Evolutionary conservation across 495 filamentous ascomycete species (phyloP).

Genomic region (Umbilicaria muhlenbergii): DNA sequence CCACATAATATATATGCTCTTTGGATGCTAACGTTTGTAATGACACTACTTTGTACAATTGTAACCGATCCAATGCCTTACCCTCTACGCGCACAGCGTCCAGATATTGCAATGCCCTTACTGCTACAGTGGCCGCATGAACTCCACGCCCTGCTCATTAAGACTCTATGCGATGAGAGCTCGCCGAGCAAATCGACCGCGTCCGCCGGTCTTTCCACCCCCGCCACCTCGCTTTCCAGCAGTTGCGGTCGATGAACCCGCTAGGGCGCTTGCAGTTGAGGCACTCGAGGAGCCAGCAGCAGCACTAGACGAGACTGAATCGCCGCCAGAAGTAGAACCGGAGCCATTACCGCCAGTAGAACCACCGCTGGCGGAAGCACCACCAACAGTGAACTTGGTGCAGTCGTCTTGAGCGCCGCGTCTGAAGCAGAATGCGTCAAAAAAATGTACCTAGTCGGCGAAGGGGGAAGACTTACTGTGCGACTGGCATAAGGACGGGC

Average conservation of each 20-base stretch:
- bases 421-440: neutral
- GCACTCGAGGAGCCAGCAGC: neutral
- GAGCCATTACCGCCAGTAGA: slow-evolving; percentile 12
- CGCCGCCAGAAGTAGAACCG: neutral
- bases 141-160: no score
- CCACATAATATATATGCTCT: no score
- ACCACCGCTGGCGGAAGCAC: slow-evolving; percentile 14
- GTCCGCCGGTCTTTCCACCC: neutral
- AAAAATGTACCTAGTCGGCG: neutral
- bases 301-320: neutral
- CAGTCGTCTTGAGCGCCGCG: slow-evolving; percentile 63
- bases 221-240: neutral
- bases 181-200: no score
- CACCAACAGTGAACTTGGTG: slow-evolving; percentile 38
- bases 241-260: neutral
- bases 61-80: no score
- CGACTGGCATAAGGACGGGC: slow-evolving; percentile 63
- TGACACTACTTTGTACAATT: no score
- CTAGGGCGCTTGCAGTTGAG: neutral
- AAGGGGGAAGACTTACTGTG: slow-evolving; percentile 25
- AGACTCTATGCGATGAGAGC: no score
- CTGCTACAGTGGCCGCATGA: no score
- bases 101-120: no score
- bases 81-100: no score
- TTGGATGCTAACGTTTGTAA: no score